Evolutionary conservation across 2,329 filamentous ascomycete species (phyloP), one percentile per base, ranked within the genome.

Genomic region (Fusarium sp.): DNA sequence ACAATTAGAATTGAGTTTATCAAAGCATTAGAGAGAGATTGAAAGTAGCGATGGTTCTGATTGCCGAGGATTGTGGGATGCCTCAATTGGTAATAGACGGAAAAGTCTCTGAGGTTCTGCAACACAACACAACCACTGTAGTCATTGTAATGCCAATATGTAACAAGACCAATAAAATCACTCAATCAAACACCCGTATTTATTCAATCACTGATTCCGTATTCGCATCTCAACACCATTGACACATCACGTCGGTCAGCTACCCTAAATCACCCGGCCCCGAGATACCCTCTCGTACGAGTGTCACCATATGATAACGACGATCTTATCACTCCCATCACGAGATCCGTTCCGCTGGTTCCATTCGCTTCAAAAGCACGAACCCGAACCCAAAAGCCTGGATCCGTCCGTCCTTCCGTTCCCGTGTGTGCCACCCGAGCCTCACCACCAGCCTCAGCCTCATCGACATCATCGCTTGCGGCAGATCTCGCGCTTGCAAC

Each of bases 381-480:
- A 70, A 70, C 44, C 58, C 59, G 52, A 66, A 36, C 66, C 67
- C 66, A 50, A 47, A 61, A 47, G 57, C 57, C 28, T 41, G 58
- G 42, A 41, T 61, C 32, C n/a, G 13, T 60, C 24, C 12, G 48
- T 54, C n/a, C n/a, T n/a, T n/a, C n/a, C n/a, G 28, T 56, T 28
- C 32, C n/a, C n/a, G 22, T 26, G 22, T 26, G 32, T 68, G 66
- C 48, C 56, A 70, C 39, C n/a, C n/a, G n/a, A 56, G 67, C 54
- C 68, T 39, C 63, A 68, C 64, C 52, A 66, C 66, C 68, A 64
- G 54, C 68, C 59, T 68, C 58, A 64, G 30, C 54, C 30, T 47
- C 30, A 24, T 50, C 20, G 8, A 12, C 34, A 39, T 54, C 20
- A 41, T 42, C 26, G 51, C 26, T 42, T 17, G 48, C n/a, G 30